Evolutionary conservation across 2,329 filamentous ascomycete species (phyloP).

Genomic region (Alternaria sp.): DNA sequence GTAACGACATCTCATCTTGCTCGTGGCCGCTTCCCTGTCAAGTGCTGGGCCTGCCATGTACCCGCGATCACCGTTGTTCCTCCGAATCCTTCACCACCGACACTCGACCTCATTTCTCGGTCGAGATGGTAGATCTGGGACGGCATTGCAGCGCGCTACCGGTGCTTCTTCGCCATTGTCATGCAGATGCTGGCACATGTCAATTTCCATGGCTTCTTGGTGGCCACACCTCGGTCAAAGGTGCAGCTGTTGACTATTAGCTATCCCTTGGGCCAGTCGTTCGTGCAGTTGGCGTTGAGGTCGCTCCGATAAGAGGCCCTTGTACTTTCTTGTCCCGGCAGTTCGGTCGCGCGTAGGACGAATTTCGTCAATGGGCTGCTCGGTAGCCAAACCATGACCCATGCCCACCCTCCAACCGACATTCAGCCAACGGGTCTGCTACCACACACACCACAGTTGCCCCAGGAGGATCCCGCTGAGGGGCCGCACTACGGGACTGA

Average conservation of each 20-base stretch:
- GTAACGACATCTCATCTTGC: constrained; percentile 21
- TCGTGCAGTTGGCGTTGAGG: constrained; percentile 19
- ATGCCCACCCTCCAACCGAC: constrained; percentile 25
- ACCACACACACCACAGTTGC: constrained; percentile 8
- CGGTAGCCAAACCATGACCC: constrained; percentile 39
- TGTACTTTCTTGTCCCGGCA: constrained; percentile 32
- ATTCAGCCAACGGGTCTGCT: constrained; percentile 22
- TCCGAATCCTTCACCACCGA: constrained; percentile 12
- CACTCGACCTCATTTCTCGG: constrained; percentile 20
- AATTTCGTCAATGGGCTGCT: constrained; percentile 35
- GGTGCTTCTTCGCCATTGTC: constrained; percentile 10
- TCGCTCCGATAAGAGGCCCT: constrained; percentile 44
- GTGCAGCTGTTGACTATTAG: constrained; percentile 11
- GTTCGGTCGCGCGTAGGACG: constrained; percentile 30
- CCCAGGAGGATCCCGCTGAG: constrained; percentile 23
- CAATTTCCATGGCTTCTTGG: constrained; percentile 15
- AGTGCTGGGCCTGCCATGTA: constrained; percentile 13
- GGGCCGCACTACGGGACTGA: constrained; percentile 32
- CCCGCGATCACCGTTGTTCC: constrained; percentile 19
- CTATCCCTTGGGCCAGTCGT: constrained; percentile 16
- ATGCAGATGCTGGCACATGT: constrained; percentile 22
- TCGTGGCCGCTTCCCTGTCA: constrained; percentile 22
- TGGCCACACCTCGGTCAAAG: constrained; percentile 18
- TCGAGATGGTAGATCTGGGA: constrained; percentile 15
- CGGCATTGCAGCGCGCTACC: constrained; percentile 19